Evolutionary conservation across 352 stramenopile species (phyloP), one percentile per base, ranked within the genome.

Genomic region (Phytopythium mirpurense): DNA sequence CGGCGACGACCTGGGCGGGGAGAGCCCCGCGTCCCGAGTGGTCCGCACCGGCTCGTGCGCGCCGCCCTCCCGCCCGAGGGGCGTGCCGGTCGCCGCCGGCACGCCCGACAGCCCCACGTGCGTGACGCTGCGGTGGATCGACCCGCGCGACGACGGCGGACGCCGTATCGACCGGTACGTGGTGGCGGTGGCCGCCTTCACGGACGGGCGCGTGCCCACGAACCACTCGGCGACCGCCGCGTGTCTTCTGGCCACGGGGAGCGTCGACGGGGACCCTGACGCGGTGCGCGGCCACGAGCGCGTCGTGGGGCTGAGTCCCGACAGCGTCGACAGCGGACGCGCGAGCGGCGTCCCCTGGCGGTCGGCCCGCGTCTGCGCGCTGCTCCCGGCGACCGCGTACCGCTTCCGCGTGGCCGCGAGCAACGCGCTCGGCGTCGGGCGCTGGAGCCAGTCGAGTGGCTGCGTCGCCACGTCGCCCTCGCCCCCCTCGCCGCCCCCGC

Each of bases 341-440:
- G 38, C 21, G 29, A 14, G 3, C n/a, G 38, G 21, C 3, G 40
- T 54, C 5, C 45, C 54, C 3, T 86, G 68, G 74, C 38, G 71
- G 18, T 68, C 49, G 7, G 62, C 65, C 0, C 54, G 49, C 7
- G 53, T 90, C 18, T 90, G 78, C 32, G 70, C 74, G 15, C 54
- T 90, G 11, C 59, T 86, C 32, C 64, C 76, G 35, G 62, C 59
- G 2, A 44, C 57, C 9, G 56, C 29, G 3, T 85, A 88, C 47
- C 65, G 65, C 5, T 67, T 93, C 51, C 78, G 76, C 10, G 65
- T 90, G 34, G 78, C 81, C 0, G 83, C 78, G 4, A 75, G 84
- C 41, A 91, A 91, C 57, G 47, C 45, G n/a, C 58, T 90, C 29
- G 77, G 81, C 24, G 54, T 61, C n/a, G 67, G 78, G 2, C 15